Percentiles rank a stretch among this genome's conserved stretches.
Evolutionary conservation across 345 rosid species (phyloP).

Genomic region (Iberis pinnata): DNA sequence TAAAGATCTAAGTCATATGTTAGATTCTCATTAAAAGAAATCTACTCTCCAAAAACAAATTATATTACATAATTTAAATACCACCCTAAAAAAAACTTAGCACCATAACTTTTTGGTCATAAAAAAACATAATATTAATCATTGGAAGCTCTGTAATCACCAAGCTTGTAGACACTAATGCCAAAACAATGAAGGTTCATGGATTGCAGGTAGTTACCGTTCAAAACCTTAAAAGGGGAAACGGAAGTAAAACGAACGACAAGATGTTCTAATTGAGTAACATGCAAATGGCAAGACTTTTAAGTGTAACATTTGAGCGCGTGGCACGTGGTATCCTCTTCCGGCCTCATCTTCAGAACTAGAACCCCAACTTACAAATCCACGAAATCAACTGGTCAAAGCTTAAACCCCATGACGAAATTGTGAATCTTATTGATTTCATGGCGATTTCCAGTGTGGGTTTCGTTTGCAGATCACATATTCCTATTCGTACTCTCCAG

Average conservation of each 20-base stretch:
- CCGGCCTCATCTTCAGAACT: conserved; percentile 16
- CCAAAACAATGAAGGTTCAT: no score
- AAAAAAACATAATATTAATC: no score
- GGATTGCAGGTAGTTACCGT: no score
- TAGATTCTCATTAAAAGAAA: no score
- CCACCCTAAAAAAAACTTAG: no score
- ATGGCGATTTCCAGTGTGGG: conserved; percentile 48
- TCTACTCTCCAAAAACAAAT: no score
- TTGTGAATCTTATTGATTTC: conserved; percentile 26
- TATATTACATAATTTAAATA: no score
- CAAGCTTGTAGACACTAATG: no score
- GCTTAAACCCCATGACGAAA: conserved; percentile 34
- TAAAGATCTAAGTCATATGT: no score
- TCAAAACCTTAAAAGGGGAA: no score
- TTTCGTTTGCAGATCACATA: conserved; percentile 39
- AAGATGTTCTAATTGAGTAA: conserved; percentile 7
- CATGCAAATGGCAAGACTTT: conserved; percentile 6
- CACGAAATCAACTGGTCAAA: conserved; percentile 8
- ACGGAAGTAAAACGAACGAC: conserved; percentile 1
- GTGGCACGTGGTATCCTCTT: conserved; percentile 21
- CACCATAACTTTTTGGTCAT: no score
- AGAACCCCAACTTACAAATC: conserved; percentile 34
- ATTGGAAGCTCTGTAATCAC: no score
- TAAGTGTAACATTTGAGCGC: background rate
- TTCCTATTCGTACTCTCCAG: conserved; percentile 37